Base-by-base conservation (phyloP, 169 alveolate species). In the Theileria sp. region DNA sequence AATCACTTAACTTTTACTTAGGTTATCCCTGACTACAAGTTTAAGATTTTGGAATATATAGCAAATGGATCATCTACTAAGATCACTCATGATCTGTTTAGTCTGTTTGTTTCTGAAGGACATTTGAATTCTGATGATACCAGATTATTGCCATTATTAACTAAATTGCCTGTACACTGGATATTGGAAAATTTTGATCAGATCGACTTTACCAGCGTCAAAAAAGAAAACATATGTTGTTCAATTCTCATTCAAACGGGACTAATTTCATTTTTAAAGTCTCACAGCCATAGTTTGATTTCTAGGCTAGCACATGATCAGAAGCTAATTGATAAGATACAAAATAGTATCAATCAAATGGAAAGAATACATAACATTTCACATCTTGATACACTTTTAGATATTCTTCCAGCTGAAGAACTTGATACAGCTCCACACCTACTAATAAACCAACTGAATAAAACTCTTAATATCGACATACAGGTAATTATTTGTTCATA, bases 21-120 rank as follows among this genome's bases (percentile, higher is more conserved):
- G 36, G 21, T 36, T 21, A 79, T 51, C 0, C 3, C 34, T 2
- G 25, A 32, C 25, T 68, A 61, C 67, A 77, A 80, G 21, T 7
- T 73, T 44, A 80, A 61, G 70, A 51, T 80, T n/a, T 30, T 80
- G 49, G 69, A 80, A 13, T 80, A 80, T 61, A 50, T 58, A n/a
- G 26, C 77, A 15, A 73, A 70, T 13, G 66, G 78, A 13, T 17
- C 56, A 12, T 80, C 72, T 51, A 69, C 60, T 25, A 26, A 69
- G 23, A 23, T 23, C 10, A 69, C 32, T 19, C 67, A 23, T 10
- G 32, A 30, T 51, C 44, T 69, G 64, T 69, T 44, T 44, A 32
- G 34, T 51, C 23, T 69, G 51, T 26, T 44, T n/a, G 8, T 67
- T 67, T 36, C 51, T 12, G 65, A 67, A 26, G 44, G 32, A 10